These are phyloP conservation scores for Cryphonectria radicalis DNA, from an alignment of 2,329 filamentous ascomycete species.

Conservation along the genomic window DNA sequence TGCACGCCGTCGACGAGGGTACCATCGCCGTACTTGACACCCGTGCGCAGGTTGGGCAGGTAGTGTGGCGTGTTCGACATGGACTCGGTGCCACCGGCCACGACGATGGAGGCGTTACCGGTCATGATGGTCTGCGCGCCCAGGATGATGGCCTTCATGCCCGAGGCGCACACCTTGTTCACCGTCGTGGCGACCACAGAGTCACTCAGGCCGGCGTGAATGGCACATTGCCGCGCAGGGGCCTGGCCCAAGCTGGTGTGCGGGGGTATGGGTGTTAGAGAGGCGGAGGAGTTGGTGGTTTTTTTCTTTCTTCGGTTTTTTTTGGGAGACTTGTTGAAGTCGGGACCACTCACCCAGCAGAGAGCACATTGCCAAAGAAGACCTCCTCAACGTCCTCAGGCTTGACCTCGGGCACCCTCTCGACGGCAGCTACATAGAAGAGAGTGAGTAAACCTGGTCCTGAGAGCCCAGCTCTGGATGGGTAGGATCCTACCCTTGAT, in stretches of 20 bases:
- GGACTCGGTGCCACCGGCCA: constrained; percentile 94
- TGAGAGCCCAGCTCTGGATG: background rate
- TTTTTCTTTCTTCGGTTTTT: too few relatives aligned
- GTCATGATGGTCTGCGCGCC: constrained; percentile 98
- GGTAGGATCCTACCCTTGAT: constrained; percentile 74
- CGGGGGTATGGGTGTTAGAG: constrained; percentile 14
- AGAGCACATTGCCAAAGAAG: constrained; percentile 97
- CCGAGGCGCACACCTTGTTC: constrained; percentile 99
- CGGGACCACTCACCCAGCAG: constrained; percentile 73
- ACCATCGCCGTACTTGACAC: constrained; percentile 93
- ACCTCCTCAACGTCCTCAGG: constrained; percentile 91
- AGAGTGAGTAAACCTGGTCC: constrained; percentile 27
- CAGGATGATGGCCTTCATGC: constrained; percentile 91
- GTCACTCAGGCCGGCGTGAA: constrained; percentile 83
- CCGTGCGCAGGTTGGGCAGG: constrained; percentile 81
- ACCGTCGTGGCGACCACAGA: constrained; percentile 86
- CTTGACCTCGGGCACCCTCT: constrained; percentile 84
- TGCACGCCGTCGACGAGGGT: constrained; percentile 87
- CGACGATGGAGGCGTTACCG: constrained; percentile 88
- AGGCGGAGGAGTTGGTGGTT: constrained; percentile 29
- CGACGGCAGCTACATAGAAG: constrained; percentile 66
- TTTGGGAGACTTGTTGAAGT: background rate
- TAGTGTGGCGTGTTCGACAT: constrained; percentile 99
- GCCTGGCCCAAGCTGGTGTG: constrained; percentile 85
- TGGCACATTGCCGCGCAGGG: constrained; percentile 90